Conservation (phyloP, 2,329 filamentous ascomycete genomes). For the Colletotrichum euphorbiae region DNA sequence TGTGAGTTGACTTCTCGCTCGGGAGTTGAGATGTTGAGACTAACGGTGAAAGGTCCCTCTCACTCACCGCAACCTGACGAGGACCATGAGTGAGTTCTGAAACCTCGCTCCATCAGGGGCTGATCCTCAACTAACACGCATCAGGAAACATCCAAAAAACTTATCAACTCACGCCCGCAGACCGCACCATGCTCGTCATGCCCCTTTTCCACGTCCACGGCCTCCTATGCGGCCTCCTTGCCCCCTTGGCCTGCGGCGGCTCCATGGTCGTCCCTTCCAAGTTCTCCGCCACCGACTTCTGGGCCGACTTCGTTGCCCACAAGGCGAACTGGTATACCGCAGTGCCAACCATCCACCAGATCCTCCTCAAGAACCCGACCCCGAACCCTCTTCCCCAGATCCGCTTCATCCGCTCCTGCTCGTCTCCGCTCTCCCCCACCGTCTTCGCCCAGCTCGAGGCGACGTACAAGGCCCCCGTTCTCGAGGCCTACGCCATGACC, state of each 20-base stretch:
- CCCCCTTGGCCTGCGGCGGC: constrained; percentile 79
- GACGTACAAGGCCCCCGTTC: constrained; percentile 80
- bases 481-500: constrained; percentile 94
- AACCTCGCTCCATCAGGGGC: not conserved
- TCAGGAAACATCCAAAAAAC: constrained; percentile 81
- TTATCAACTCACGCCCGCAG: constrained; percentile 76
- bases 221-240: constrained; percentile 84
- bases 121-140: not conserved
- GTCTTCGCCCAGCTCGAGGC: constrained; percentile 83
- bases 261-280: constrained; percentile 82
- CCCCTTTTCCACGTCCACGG: constrained; percentile 92
- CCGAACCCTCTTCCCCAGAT: constrained; percentile 78
- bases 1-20: constrained; percentile 56
- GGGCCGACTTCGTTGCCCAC: constrained; percentile 79
- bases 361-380: constrained; percentile 79
- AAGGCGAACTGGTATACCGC: constrained; percentile 92
- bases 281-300: constrained; percentile 87
- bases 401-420: constrained; percentile 89
- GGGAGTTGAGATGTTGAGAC: not conserved
- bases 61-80: constrained; percentile 82
- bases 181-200: constrained; percentile 90
- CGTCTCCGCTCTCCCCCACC: constrained; percentile 84
- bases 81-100: constrained; percentile 75
- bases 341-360: constrained; percentile 93
- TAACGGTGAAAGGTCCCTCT: constrained; percentile 70